Evolutionary conservation across 768 basidiomycete species (phyloP).

Genomic region (Termitomyces titanicus): DNA sequence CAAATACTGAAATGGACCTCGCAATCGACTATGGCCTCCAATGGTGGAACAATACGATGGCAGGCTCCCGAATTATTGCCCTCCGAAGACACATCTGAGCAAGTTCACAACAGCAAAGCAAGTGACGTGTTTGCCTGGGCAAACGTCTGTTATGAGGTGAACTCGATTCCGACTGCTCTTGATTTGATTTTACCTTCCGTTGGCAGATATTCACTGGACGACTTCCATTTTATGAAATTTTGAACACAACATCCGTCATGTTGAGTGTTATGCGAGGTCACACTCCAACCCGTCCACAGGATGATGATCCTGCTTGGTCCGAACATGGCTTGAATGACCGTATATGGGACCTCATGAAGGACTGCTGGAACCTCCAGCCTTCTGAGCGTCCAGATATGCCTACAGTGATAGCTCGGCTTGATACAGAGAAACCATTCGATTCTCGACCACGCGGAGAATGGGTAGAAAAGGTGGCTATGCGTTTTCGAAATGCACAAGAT

Average conservation of each 20-base stretch:
- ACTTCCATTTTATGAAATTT: background rate
- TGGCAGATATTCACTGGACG: background rate
- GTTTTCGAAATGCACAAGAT: background rate
- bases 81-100: background rate
- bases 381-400: background rate
- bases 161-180: background rate
- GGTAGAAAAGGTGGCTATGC: background rate
- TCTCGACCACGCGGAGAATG: background rate
- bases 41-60: constrained; percentile 2
- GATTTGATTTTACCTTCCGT: too few species aligned
- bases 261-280: background rate
- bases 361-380: background rate
- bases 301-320: background rate
- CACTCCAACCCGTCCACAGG: background rate
- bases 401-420: background rate
- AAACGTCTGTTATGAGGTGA: constrained; percentile 1
- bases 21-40: background rate
- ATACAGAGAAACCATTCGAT: background rate
- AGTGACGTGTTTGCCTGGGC: constrained; percentile 7
- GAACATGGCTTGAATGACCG: background rate
- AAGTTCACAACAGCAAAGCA: background rate
- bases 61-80: background rate
- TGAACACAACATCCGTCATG: background rate
- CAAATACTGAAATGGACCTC: background rate
- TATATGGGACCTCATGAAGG: background rate